Percentiles rank a stretch among this genome's conserved stretches.
phyloP scores from a whole-genome alignment of 176 grass and related monocot species.

The Zea luxurians region DNA sequence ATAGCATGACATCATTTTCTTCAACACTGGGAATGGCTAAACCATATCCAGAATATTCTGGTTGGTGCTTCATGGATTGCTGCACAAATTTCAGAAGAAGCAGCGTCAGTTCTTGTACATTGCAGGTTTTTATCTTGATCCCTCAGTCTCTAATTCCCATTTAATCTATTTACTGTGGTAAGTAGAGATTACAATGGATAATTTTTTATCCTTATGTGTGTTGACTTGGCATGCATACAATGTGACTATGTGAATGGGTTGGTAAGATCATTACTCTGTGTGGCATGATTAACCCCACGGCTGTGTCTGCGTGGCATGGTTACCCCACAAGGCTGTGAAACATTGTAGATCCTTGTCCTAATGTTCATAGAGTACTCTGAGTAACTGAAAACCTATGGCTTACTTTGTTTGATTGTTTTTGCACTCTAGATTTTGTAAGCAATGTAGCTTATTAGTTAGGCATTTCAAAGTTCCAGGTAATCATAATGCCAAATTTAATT shows the following conservation, averaged over 20 bases:
- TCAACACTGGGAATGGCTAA: conserved; percentile 91
- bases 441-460: background rate
- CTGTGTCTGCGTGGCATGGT: background rate
- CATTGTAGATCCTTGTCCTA: background rate
- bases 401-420: conserved; percentile 1
- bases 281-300: background rate
- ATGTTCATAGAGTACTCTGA: conserved; percentile 21
- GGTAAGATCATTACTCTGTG: background rate
- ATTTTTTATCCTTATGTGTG: background rate
- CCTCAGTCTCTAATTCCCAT: conserved; percentile 30
- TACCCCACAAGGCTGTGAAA: conserved; percentile 21
- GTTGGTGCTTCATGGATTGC: conserved; percentile 98
- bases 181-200: background rate
- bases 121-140: conserved; percentile 66
- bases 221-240: conserved; percentile 19
- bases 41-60: conserved; percentile 89
- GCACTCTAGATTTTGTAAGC: conserved; percentile 18
- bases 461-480: background rate
- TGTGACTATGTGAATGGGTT: conserved; percentile 23
- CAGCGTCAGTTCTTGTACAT: conserved; percentile 91
- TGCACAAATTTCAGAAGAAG: conserved; percentile 75
- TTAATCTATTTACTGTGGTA: conserved; percentile 16
- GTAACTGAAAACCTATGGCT: background rate
- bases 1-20: conserved; percentile 95
- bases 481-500: background rate